Conservation (phyloP, 179 eudicot genomes). For the Amaranthus tricolor region DNA sequence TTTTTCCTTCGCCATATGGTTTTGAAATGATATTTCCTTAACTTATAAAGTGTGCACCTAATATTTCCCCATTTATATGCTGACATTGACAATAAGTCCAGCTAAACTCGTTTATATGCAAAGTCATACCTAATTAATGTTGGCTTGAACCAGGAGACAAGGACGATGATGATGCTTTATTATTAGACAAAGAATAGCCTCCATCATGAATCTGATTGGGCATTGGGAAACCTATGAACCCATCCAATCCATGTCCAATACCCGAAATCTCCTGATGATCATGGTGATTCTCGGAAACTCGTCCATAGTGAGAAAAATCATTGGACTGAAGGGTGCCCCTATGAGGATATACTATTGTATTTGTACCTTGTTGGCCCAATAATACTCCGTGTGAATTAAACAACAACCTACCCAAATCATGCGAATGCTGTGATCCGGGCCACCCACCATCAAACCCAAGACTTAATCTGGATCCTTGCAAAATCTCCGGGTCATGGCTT, state of each 20-base stretch:
- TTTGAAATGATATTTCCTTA: no score
- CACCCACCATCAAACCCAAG: constrained; percentile 30
- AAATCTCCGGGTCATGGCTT: not conserved
- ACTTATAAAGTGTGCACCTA: no score
- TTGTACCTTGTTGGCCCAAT: constrained; percentile 19
- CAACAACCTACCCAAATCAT: constrained; percentile 28
- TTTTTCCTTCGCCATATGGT: no score
- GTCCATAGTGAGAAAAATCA: constrained; percentile 22
- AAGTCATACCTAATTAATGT: constrained; percentile 23
- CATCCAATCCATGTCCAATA: constrained; percentile 28
- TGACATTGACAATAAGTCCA: no score
- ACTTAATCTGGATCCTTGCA: constrained; percentile 6
- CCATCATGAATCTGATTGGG: constrained; percentile 52
- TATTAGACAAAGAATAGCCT: constrained; percentile 31
- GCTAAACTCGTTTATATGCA: no score
- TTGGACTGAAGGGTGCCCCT: constrained; percentile 76
- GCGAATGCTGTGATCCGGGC: constrained; percentile 32
- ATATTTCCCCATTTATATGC: no score
- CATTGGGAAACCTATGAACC: constrained; percentile 42
- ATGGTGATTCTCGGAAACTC: constrained; percentile 32
- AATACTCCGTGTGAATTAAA: constrained; percentile 31
- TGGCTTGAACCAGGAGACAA: constrained; percentile 63
- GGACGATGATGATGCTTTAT: constrained; percentile 53
- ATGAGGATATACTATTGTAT: constrained; percentile 24
- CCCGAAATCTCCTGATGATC: constrained; percentile 25